Base-by-base conservation (phyloP, 495 filamentous ascomycete genomes). In the Penicillium coprophilum region DNA sequence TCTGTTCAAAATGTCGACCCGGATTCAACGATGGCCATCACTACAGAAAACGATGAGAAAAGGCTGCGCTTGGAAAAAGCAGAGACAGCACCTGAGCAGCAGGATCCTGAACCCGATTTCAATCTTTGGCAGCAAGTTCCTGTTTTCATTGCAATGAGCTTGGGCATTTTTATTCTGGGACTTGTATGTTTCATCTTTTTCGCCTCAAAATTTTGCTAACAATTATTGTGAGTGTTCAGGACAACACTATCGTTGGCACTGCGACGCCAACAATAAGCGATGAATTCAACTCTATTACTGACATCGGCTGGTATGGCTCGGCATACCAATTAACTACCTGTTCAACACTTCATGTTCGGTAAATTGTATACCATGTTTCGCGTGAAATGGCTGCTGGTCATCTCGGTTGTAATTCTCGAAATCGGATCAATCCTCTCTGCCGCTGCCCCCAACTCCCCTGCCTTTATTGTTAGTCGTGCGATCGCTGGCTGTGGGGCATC, bases 221-320 rank as follows among this genome's bases (percentile, higher is more conserved):
- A 36, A 36, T 27, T 27, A n/a, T 27, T 27, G 24, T 27, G 32
- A 2, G 15, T 9, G 15, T 36, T 12, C 32, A 36, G 32, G 32
- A 36, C 15, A 64, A 15, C 10, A 36, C 32, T 2, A 36, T 36
- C 15, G 10, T 36, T 15, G 32, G 32, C 32, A 36, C 32, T 36
- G 32, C 32, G 2, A 15, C 15, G 2, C 48, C 47, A 23, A 38
- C 21, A 28, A 88, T 90, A 56, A 88, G 85, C 0, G 81, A 87
- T 63, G 68, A 84, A 32, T 90, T 90, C 68, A 70, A 86, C 20
- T 78, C 80, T 39, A 65, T 90, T 3, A 71, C 75, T 24, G 85
- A 89, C 55, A 81, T 90, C 2, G 86, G 84, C 39, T 89, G 87
- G 69, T 85, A 85, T 68, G 81, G 74, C 15, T 77, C 77, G 24